A percentile compares a stretch with the other conserved stretches of the same genome.
These are phyloP conservation scores for Pythium aquatile DNA, from an alignment of 352 stramenopile genomes.

Conservation along the genomic window DNA sequence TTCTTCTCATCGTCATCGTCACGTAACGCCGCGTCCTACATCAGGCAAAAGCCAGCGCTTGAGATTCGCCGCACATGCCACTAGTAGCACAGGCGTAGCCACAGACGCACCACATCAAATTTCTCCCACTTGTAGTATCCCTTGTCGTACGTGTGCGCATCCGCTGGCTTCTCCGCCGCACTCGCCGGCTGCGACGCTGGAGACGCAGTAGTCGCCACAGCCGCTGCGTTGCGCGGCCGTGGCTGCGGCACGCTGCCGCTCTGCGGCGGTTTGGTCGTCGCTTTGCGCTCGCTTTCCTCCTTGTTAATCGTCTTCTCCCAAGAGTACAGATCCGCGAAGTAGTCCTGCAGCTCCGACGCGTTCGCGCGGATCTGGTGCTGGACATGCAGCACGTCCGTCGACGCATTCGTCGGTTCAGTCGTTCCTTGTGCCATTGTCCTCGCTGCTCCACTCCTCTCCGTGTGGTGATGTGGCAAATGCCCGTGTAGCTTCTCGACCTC, in stretches of 20 bases:
- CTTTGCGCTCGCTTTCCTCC: slow-evolving; percentile 44
- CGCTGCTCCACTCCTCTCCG: not conserved
- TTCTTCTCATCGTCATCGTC: slow-evolving; percentile 31
- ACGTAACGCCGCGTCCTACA: slow-evolving; percentile 32
- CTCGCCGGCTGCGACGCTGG: not conserved
- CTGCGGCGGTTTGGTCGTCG: slow-evolving; percentile 8
- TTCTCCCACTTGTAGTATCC: slow-evolving; percentile 90
- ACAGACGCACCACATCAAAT: slow-evolving; percentile 74
- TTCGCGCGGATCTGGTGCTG: slow-evolving; percentile 85
- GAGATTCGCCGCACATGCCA: not conserved
- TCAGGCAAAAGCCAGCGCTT: not conserved
- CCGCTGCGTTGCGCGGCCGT: slow-evolving; percentile 15
- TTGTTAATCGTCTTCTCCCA: slow-evolving; percentile 78
- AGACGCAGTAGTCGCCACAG: slow-evolving; percentile 9
- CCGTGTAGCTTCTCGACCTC: not conserved
- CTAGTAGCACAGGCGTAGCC: not conserved
- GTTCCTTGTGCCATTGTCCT: slow-evolving; percentile 30
- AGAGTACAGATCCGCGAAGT: slow-evolving; percentile 70
- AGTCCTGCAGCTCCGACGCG: slow-evolving; percentile 72
- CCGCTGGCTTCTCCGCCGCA: slow-evolving; percentile 30
- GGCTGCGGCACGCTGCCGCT: slow-evolving; percentile 17
- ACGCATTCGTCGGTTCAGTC: slow-evolving; percentile 20
- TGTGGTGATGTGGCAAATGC: not conserved
- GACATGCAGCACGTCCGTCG: slow-evolving; percentile 47
- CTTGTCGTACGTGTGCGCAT: slow-evolving; percentile 86